Conservation (phyloP, 2,329 filamentous ascomycete species). For the Hymenoscyphus infarciens region DNA sequence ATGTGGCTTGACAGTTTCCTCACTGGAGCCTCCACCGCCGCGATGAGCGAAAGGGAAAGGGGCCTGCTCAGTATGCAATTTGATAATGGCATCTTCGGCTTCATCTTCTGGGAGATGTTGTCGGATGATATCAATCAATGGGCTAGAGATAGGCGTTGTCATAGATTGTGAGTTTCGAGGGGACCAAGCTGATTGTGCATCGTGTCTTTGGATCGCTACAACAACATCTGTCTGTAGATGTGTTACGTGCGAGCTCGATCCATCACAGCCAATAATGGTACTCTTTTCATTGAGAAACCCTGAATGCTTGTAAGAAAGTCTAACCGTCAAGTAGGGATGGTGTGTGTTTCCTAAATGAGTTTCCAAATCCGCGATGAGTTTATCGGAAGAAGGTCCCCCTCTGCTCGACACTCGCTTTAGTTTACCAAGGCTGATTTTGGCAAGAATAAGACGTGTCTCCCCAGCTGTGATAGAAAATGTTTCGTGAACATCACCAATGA, state of each 20-base stretch:
- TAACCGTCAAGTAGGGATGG: conserved; percentile 49
- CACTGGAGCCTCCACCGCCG: conserved; percentile 15
- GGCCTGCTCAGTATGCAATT: conserved; percentile 21
- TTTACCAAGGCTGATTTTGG: conserved; percentile 28
- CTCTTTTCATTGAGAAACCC: conserved; percentile 44
- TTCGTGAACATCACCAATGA: conserved; percentile 31
- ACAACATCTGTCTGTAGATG: conserved; percentile 50
- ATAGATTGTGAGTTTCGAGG: conserved; percentile 39
- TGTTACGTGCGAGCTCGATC: conserved; percentile 43
- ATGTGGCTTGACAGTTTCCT: conserved; percentile 22
- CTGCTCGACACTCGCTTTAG: conserved; percentile 26
- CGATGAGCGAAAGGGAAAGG: conserved; percentile 17
- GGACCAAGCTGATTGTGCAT: conserved; percentile 50
- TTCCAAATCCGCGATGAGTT: conserved; percentile 57
- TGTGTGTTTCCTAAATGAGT: conserved; percentile 48
- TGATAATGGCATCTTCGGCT: conserved; percentile 23
- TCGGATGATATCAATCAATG: conserved; percentile 28
- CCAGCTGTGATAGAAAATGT: conserved; percentile 24
- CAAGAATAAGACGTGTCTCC: conserved; percentile 33
- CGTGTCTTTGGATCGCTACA: conserved; percentile 48
- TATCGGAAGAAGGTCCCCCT: conserved; percentile 45
- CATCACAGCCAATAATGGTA: conserved; percentile 22
- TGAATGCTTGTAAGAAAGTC: conserved; percentile 54
- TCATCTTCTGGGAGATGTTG: conserved; percentile 24
- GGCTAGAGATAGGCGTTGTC: conserved; percentile 28